Evolutionary conservation across 805 yeast genomes (phyloP).

Genomic region (Wickerhamomyces queroliae): DNA sequence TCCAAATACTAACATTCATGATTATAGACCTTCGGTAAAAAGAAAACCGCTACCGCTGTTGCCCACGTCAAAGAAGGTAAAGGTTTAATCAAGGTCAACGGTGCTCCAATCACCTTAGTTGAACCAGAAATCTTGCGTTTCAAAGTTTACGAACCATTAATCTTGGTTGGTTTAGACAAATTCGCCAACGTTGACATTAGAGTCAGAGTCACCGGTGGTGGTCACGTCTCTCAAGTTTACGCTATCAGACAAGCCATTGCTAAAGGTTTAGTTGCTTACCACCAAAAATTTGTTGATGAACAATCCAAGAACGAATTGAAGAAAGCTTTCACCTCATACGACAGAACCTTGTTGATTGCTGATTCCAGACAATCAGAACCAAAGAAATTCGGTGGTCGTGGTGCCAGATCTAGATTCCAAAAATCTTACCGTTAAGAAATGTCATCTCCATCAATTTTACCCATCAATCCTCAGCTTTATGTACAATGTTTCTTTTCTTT

Average conservation of each 20-base stretch:
- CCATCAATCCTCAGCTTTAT: constrained; percentile 3
- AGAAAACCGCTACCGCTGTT: constrained; percentile 99
- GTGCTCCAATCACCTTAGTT: constrained; percentile 98
- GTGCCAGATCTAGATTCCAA: constrained; percentile 99
- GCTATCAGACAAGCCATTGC: constrained; percentile 99
- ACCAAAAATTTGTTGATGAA: constrained; percentile 99
- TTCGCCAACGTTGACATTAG: constrained; percentile 98
- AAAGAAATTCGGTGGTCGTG: constrained; percentile 99
- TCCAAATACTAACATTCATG: constrained; percentile 20
- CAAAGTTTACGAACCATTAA: constrained; percentile 99
- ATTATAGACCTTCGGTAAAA: constrained; percentile 95
- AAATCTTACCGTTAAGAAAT: constrained; percentile 93
- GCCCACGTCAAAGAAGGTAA: constrained; percentile 99
- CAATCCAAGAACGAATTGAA: constrained; percentile 99
- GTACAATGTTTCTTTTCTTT: constrained; percentile 6
- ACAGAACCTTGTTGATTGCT: constrained; percentile 99
- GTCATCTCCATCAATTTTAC: constrained; percentile 14
- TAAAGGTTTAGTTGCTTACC: constrained; percentile 99
- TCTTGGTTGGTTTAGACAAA: constrained; percentile 97
- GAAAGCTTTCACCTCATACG: constrained; percentile 96
- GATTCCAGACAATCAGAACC: constrained; percentile 99
- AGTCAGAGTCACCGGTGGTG: constrained; percentile 99
- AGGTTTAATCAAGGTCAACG: constrained; percentile 99
- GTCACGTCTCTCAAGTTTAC: constrained; percentile 99
- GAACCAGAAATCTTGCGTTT: constrained; percentile 98